Evolutionary conservation across 495 filamentous ascomycete species (phyloP), one percentile per base, ranked within the genome.

Genomic region (Glonium stellatum): DNA sequence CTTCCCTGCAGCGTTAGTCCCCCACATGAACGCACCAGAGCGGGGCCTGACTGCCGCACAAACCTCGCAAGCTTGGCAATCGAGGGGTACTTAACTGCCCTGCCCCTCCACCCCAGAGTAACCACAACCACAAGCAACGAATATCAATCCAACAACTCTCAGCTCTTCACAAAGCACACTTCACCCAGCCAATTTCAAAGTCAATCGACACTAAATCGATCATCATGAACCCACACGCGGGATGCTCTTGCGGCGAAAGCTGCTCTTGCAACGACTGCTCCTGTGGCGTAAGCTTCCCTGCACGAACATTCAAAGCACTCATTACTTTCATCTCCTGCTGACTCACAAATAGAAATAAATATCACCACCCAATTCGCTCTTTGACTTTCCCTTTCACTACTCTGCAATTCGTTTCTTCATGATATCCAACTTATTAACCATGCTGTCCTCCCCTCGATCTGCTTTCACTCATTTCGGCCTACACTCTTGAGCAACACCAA

Each of bases 261-360:
- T 55, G 53, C 53, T 5, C 27, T 2, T 55, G 53, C 37, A 31
- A n/a, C 3, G 8, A 5, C 48, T 55, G 53, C 53, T 13, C 23
- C 37, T 55, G 53, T 18, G 53, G 53, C 53, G 53, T 55, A 37
- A 55, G 53, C n/a, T 27, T 54, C 5, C 18, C 50, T 11, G 6
- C 25, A 19, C 27, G n/a, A n/a, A n/a, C n/a, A n/a, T n/a, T n/a
- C n/a, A n/a, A n/a, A 18, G 13, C 19, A 25, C 13, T 8, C 13
- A 18, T 25, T 51, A 23, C 8, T 25, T 13, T 25, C 48, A 31
- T 31, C 2, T 31, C 27, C 27, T 31, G n/a, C 48, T 51, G 23
- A 51, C 19, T 10, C 25, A 18, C 1, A 15, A 10, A 27, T 27
- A 51, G 48, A 51, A 51, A 51, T 51, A 51, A 51, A 9, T 15